A percentile compares a stretch with the other conserved stretches of the same genome.
These are phyloP conservation scores for Pichia nanzhaoensis DNA, from an alignment of 805 yeast genomes.

Conservation along the genomic window DNA sequence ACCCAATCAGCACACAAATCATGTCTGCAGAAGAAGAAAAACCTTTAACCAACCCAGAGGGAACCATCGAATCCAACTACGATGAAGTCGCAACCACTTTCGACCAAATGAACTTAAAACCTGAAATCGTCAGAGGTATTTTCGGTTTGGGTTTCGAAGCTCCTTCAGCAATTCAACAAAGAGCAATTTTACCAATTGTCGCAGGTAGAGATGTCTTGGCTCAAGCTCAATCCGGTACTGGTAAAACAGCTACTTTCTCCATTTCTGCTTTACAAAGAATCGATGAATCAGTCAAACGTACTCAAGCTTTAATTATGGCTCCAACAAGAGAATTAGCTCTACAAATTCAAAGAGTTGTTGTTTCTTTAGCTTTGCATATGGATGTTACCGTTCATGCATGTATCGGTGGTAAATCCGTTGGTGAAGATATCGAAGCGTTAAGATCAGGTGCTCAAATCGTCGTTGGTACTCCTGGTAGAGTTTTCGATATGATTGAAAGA, in stretches of 20 bases:
- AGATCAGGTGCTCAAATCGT: constrained; percentile 80
- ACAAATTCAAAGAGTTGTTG: constrained; percentile 85
- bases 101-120: constrained; percentile 73
- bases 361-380: constrained; percentile 82
- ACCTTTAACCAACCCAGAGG: constrained; percentile 22
- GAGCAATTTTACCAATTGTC: constrained; percentile 93
- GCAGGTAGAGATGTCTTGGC: constrained; percentile 94
- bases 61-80: constrained; percentile 88
- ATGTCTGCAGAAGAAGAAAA: constrained; percentile 57
- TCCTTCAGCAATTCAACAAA: constrained; percentile 96
- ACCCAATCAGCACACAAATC: background rate
- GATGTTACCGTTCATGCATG: constrained; percentile 83
- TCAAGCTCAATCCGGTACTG: constrained; percentile 99
- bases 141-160: constrained; percentile 90
- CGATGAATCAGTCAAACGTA: constrained; percentile 61
- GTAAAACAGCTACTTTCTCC: constrained; percentile 97
- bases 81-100: constrained; percentile 78
- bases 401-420: constrained; percentile 86
- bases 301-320: constrained; percentile 86
- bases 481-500: constrained; percentile 83
- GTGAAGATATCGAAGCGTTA: constrained; percentile 71
- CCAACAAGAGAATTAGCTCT: constrained; percentile 96
- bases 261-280: constrained; percentile 87
- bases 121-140: constrained; percentile 66
- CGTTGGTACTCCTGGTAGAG: constrained; percentile 97